These are phyloP conservation scores for Talaromyces wortmannii DNA, from an alignment of 495 filamentous ascomycete genomes.

Conservation along the genomic window DNA sequence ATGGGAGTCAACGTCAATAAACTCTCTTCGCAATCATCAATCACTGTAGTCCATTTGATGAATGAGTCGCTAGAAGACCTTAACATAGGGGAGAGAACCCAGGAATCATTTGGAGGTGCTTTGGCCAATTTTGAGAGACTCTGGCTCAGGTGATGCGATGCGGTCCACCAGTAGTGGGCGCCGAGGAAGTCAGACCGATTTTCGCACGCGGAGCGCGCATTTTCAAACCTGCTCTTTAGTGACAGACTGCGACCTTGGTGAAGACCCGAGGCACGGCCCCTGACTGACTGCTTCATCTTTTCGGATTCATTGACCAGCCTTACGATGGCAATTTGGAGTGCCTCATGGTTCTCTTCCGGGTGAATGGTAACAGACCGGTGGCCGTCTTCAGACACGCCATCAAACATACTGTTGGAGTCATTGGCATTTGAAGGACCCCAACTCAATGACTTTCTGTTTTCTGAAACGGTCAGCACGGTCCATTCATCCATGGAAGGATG, in stretches of 20 bases:
- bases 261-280: neutral
- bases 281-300: neutral
- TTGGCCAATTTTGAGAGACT: slow-evolving; percentile 9
- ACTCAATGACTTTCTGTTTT: slow-evolving; percentile 59
- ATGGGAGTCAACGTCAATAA: slow-evolving; percentile 30
- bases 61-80: slow-evolving; percentile 26
- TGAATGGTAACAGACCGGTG: slow-evolving; percentile 54
- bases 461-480: slow-evolving; percentile 65
- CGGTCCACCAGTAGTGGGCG: slow-evolving; percentile 46
- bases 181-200: slow-evolving; percentile 36
- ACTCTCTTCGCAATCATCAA: slow-evolving; percentile 34
- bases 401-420: slow-evolving; percentile 13
- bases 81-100: slow-evolving; percentile 37
- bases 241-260: slow-evolving; percentile 8
- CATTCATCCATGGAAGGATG: slow-evolving; percentile 37
- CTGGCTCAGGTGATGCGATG: slow-evolving; percentile 26
- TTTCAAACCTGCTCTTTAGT: slow-evolving; percentile 32
- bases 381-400: slow-evolving; percentile 39
- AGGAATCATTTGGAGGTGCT: slow-evolving; percentile 23
- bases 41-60: slow-evolving; percentile 27
- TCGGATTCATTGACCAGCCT: slow-evolving; percentile 65
- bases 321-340: slow-evolving; percentile 72
- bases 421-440: slow-evolving; percentile 21
- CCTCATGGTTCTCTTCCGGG: slow-evolving; percentile 74
- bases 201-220: slow-evolving; percentile 30